These are phyloP conservation scores for Fraxinus floribunda DNA, from an alignment of 305 asterid species.

Conservation along the genomic window DNA sequence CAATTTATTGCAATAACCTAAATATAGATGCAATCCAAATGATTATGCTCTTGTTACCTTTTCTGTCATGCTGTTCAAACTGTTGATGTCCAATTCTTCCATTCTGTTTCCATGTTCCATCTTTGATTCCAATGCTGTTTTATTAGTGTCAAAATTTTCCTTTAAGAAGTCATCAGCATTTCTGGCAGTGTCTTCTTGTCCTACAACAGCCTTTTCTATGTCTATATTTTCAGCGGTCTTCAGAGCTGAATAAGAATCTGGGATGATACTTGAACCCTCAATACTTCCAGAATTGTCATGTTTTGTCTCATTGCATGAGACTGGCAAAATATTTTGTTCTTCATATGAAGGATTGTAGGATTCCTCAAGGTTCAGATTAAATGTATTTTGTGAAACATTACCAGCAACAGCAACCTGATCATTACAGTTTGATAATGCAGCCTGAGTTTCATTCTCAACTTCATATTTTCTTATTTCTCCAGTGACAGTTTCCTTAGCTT, in stretches of 20 bases:
- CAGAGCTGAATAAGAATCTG: background rate
- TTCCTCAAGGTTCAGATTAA: background rate
- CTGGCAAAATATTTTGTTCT: background rate
- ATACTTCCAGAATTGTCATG: background rate
- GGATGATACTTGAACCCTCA: background rate
- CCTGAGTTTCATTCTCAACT: background rate
- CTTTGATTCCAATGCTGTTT: background rate
- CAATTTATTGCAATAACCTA: background rate
- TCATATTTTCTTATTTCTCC: background rate
- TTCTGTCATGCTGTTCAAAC: background rate
- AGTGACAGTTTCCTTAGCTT: background rate
- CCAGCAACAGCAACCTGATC: background rate
- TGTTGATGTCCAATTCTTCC: background rate
- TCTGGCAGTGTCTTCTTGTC: background rate
- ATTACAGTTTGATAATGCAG: background rate
- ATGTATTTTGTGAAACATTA: background rate
- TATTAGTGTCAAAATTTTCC: background rate
- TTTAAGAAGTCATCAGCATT: background rate
- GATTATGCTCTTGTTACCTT: slow-evolving; percentile 1
- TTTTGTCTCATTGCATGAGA: background rate
- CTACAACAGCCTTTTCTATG: background rate
- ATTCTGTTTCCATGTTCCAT: background rate
- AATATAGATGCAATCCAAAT: background rate
- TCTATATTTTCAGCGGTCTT: background rate
- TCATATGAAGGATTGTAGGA: slow-evolving; percentile 2